Evolutionary conservation across 1,284 basidiomycete genomes (phyloP).

Genomic region (Veloporphyrellus conicus): DNA sequence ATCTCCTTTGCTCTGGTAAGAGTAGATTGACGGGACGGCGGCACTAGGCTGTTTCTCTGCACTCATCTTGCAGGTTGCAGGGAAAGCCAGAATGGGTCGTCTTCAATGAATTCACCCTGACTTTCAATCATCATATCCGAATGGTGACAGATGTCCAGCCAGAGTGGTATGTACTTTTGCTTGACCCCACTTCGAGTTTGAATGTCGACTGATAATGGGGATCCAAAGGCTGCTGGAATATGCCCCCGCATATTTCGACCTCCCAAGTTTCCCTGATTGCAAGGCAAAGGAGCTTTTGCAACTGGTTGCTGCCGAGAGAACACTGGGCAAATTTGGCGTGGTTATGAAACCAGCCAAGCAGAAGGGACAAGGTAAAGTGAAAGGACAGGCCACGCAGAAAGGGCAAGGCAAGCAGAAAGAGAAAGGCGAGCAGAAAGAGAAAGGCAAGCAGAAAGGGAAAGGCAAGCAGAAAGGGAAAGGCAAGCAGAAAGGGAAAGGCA

Average conservation of each 20-base stretch:
- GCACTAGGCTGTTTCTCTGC: conserved; percentile 75
- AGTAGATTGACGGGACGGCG: conserved; percentile 4
- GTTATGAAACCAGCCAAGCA: too few species aligned
- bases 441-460: too few species aligned
- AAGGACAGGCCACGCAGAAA: too few species aligned
- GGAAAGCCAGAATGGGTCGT: conserved; percentile 96
- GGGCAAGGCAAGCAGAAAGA: too few species aligned
- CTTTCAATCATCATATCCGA: conserved; percentile 85
- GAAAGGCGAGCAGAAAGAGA: neutral
- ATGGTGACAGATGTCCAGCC: conserved; percentile 86
- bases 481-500: too few species aligned
- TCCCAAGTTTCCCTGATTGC: neutral
- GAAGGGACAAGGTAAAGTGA: too few species aligned
- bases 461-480: too few species aligned
- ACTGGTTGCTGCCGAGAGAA: neutral
- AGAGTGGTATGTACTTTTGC: conserved; percentile 68
- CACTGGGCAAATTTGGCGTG: neutral
- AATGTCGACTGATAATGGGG: neutral
- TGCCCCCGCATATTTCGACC: conserved; percentile 38
- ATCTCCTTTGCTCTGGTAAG: neutral
- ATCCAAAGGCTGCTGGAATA: conserved; percentile 73
- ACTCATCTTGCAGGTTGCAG: conserved; percentile 90
- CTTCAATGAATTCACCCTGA: conserved; percentile 98
- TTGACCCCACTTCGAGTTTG: neutral
- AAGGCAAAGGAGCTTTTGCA: neutral